These are phyloP conservation scores for Ailanthus altissimus DNA, from an alignment of 345 rosid genomes.

Conservation along the genomic window DNA sequence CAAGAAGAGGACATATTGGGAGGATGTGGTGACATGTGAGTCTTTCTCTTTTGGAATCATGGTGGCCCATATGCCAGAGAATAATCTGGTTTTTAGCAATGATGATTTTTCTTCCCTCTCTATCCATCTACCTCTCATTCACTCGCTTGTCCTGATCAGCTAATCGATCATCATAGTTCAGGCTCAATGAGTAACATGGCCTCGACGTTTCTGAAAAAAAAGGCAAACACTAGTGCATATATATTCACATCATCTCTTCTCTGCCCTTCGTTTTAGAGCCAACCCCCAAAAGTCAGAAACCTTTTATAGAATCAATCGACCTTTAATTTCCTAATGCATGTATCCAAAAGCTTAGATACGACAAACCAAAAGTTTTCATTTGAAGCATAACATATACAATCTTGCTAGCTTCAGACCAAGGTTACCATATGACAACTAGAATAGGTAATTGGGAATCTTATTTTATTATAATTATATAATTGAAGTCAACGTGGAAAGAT, in stretches of 20 bases:
- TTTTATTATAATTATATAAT: not conserved
- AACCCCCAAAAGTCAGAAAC: not conserved
- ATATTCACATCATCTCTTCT: not conserved
- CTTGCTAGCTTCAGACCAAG: too few relatives aligned
- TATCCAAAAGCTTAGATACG: not conserved
- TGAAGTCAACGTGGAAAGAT: not conserved
- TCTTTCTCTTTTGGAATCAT: conserved; percentile 55
- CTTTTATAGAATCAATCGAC: not conserved
- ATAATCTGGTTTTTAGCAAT: conserved; percentile 63
- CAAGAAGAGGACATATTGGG: conserved; percentile 42
- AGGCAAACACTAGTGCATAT: not conserved
- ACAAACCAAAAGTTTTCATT: not conserved
- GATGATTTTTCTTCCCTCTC: conserved; percentile 28
- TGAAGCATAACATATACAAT: too few relatives aligned
- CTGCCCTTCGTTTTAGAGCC: conserved; percentile 11
- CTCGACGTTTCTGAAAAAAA: not conserved
- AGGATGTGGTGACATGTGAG: conserved; percentile 52
- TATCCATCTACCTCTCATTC: conserved; percentile 19
- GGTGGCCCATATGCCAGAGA: conserved; percentile 76
- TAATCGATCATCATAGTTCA: not conserved
- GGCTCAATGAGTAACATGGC: conserved; percentile 19
- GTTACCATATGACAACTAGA: not conserved
- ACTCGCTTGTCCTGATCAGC: conserved; percentile 5
- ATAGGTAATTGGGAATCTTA: not conserved
- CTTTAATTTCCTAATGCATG: not conserved